Evolutionary conservation across 345 rosid species (phyloP), one percentile per base, ranked within the genome.

Genomic region (Durio zibethinus): DNA sequence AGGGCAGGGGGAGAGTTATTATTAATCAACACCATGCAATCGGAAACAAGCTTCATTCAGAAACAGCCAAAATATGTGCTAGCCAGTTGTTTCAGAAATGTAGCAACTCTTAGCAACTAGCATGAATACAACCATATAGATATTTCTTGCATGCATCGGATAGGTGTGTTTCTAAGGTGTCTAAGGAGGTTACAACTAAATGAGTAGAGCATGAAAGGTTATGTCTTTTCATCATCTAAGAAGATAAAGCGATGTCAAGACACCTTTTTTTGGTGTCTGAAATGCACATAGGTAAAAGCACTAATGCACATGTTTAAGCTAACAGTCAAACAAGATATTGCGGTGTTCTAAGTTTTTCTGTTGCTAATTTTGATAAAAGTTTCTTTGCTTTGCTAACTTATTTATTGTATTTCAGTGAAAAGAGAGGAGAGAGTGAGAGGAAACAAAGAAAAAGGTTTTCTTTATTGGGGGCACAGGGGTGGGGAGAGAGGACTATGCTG

Each of bases 81-180:
- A 71, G 45, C 61, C 75, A 33, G 75, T 33, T 73, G 48, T 73
- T 53, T 54, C 50, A 56, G 35, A 73, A 56, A 35, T 27, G n/a
- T 7, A 23, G 36, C 2, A 73, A 56, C 35, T 73, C 50, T 54
- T 36, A n/a, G 23, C 20, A 33, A 52, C 23, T 48, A 71, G 57
- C 18, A 71, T 29, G 25, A 71, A 18, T 10, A 18, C 59, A 47
- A 29, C 59, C 25, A 15, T 36, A 3, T 3, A 60, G 31, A 50
- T 18, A 71, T 18, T 61, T 29, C 75, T 71, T 71, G 75, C 61
- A 10, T 52, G 75, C 14, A 71, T 20, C 7, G 14, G 43, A 11
- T 0, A 9, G 5, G n/a, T 29, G 38, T 61, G 38, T 14, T 3
- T 14, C 65, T 4, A 29, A 60, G 18, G 36, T 14, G 9, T 14